Evolutionary conservation across 495 filamentous ascomycete genomes (phyloP), one percentile per base, ranked within the genome.

Genomic region (Annulohypoxylon bovei): DNA sequence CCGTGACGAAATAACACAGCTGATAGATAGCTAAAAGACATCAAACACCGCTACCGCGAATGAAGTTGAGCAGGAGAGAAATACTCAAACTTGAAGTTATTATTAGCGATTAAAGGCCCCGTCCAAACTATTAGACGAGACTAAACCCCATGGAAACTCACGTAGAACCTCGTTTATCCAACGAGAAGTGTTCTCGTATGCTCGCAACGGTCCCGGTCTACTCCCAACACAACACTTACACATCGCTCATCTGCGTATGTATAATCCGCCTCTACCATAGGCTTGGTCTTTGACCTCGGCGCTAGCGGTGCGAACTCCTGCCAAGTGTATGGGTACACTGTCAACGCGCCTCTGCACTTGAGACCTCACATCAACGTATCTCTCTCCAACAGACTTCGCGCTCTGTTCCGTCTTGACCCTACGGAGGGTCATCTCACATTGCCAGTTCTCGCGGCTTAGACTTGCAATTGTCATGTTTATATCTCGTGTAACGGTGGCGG

Each of bases 371-470:
- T 80, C 81, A 1, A 74, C 72, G 65, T 80, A 81, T 35, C 80
- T 79, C 39, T 82, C 81, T 70, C 56, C 75, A 47, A 76, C 42
- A 20, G 46, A 76, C 60, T 71, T 78, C 37, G 69, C 56, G 49
- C 46, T 76, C 67, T 57, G 76, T 6, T 56, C 76, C 35, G 65
- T 66, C 65, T 75, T 73, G 27, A 76, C 49, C 25, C 71, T 69
- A 20, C 71, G 65, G 8, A 76, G 30, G 6, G 59, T 72, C 32
- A 63, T 53, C 0, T 88, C 82, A 0, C 84, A 79, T 0, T 68
- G 77, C 89, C 89, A 91, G 4, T 82, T 80, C 9, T 81, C 81
- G 49, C 88, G 79, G 5, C 74, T 80, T n/a, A 91, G 76, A 30
- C 86, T 86, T 3, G 80, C 77, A 35, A 86, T 77, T 1, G 84